Base-by-base conservation (phyloP, 345 rosid genomes). In the Litchi chinensis region DNA sequence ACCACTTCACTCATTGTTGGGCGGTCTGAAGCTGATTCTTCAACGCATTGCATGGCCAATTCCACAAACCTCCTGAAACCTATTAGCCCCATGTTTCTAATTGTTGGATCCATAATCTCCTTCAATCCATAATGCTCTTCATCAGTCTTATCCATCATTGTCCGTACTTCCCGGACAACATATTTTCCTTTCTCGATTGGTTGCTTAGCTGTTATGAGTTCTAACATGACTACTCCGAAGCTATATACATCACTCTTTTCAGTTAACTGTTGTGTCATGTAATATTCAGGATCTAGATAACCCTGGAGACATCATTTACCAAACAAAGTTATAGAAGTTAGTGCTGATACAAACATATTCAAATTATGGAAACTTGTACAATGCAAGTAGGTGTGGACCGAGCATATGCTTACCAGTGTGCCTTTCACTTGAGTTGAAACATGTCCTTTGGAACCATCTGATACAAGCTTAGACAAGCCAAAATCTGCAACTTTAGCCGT, bases 341-440 rank as follows among this genome's bases (percentile, higher is more conserved):
- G 63, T 57, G 6, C 24, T 50, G 56, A 50, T 50, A 15, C 56
- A 50, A 50, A 50, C 56, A 50, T 50, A 50, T 21, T 21, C 16
- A 22, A 73, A 59, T 22, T 10, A 59, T 50, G 56, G 56, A 71
- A 54, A 8, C n/a, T 18, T 40, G 5, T 12, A n/a, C 32, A 2
- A 3, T 46, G 68, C 7, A 6, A 21, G 50, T n/a, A 68, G 50
- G 56, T 39, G 11, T 7, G 4, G 22, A 50, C 37, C 37, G 41
- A 68, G 54, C 40, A 18, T 1, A n/a, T 43, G 78, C 88, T 86
- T 80, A 94, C 99, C 90, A 94, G 80, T 69, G 99, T 96, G 87
- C 99, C 99, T 81, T 96, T 96, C 68, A 96, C 99, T 91, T 94
- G 99, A 68, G 99, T 96, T 46, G 99, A 96, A 71, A 96, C 98